Conservation (phyloP, 495 filamentous ascomycete genomes). For the Saxispiralis lemnorum region DNA sequence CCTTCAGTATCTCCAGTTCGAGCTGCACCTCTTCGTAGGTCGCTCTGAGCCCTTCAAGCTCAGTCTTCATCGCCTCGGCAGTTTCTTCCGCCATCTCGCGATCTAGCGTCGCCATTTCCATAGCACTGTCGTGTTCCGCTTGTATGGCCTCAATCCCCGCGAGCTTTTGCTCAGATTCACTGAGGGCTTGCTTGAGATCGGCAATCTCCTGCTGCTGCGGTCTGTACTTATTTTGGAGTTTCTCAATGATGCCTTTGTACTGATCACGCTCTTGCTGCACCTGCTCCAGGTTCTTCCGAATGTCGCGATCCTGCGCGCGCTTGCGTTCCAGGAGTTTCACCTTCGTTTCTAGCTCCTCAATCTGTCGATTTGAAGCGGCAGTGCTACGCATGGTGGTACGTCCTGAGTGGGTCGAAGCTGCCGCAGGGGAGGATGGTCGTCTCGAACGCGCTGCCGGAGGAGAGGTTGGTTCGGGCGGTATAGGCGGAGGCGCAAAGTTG, state of each 20-base stretch:
- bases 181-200: constrained; percentile 57
- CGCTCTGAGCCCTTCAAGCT: constrained; percentile 57
- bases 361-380: constrained; percentile 34
- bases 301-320: constrained; percentile 68
- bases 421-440: constrained; percentile 11
- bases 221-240: constrained; percentile 76
- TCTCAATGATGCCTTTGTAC: constrained; percentile 78
- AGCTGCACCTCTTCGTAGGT: constrained; percentile 70
- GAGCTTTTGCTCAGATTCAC: constrained; percentile 50
- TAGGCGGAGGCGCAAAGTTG: constrained; percentile 12
- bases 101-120: constrained; percentile 81
- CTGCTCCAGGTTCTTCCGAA: constrained; percentile 59
- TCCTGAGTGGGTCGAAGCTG: constrained; percentile 22
- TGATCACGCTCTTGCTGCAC: constrained; percentile 66
- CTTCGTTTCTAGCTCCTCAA: constrained; percentile 24
- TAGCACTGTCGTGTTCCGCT: constrained; percentile 61
- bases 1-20: constrained; percentile 69
- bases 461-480: constrained; percentile 1
- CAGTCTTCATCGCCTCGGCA: constrained; percentile 59
- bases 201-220: constrained; percentile 65
- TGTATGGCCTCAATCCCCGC: constrained; percentile 55
- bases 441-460: constrained; percentile 6
- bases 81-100: constrained; percentile 94
- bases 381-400: constrained; percentile 15
- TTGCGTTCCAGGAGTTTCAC: constrained; percentile 23